Conservation (phyloP, 2,329 filamentous ascomycete species). For the Elsinoe australis region DNA sequence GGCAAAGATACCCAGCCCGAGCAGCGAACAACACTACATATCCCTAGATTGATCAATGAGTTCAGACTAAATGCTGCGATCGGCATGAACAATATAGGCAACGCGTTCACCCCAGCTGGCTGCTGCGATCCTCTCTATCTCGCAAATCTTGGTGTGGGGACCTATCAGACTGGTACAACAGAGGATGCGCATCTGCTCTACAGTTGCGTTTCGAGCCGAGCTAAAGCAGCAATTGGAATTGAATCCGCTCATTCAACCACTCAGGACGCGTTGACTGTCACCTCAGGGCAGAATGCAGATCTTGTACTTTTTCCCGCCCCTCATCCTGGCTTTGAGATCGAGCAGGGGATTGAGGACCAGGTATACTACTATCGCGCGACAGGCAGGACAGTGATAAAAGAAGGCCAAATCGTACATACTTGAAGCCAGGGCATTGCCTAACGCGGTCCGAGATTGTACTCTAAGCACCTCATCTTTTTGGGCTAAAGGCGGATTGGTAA, state of each 20-base stretch:
- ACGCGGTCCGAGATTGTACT: too few species aligned
- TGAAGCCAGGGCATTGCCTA: too few species aligned
- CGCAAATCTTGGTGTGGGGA: constrained; percentile 54
- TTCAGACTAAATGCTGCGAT: constrained; percentile 54
- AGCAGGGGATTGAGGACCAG: constrained; percentile 8
- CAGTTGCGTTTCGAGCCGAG: constrained; percentile 36
- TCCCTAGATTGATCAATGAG: constrained; percentile 53
- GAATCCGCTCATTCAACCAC: too few species aligned
- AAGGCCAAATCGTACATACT: too few species aligned
- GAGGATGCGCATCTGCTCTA: constrained; percentile 52
- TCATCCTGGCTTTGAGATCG: background rate
- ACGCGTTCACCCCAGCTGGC: constrained; percentile 65
- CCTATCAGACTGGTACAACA: constrained; percentile 60
- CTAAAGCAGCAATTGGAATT: constrained; percentile 27
- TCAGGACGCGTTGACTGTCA: too few species aligned
- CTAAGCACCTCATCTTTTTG: too few species aligned
- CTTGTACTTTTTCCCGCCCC: background rate
- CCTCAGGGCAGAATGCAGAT: background rate
- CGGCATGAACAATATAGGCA: constrained; percentile 65
- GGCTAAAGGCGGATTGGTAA: too few species aligned
- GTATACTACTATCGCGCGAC: constrained; percentile 7
- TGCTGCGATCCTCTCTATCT: constrained; percentile 57
- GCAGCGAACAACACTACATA: constrained; percentile 53
- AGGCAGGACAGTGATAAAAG: background rate
- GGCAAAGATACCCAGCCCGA: constrained; percentile 23